Percentiles rank a stretch among this genome's conserved stretches.
phyloP scores from a whole-genome alignment of 208 protist genomes.

The Acanthamoeba lenticulata region DNA sequence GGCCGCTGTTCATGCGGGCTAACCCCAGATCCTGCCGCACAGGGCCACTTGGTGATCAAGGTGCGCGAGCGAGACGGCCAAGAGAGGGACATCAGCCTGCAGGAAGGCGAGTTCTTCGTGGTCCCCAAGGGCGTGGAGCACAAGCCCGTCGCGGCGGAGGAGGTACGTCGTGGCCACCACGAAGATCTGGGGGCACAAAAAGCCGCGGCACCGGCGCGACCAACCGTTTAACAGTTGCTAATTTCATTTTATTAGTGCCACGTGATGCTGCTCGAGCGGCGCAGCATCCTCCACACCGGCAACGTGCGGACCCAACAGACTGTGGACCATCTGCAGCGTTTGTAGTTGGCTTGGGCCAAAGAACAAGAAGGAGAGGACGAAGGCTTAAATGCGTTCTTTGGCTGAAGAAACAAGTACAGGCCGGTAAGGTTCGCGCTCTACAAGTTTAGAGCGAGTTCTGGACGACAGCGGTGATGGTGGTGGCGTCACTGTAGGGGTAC shows the following conservation, averaged over 20 bases:
- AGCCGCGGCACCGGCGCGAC: too few relatives aligned
- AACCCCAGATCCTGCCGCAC: background rate
- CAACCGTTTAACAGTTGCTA: too few relatives aligned
- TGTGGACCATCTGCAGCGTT: background rate
- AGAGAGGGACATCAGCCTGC: background rate
- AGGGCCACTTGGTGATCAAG: background rate
- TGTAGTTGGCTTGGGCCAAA: background rate
- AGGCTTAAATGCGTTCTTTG: too few relatives aligned
- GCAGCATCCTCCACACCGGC: background rate
- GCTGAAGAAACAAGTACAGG: too few relatives aligned
- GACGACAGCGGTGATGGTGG: background rate
- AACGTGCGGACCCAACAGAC: slow-evolving; percentile 2
- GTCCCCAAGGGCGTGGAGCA: slow-evolving; percentile 34
- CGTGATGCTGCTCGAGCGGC: slow-evolving; percentile 21
- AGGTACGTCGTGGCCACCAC: too few relatives aligned
- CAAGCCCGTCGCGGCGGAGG: background rate
- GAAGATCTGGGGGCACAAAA: too few relatives aligned
- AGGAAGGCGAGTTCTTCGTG: slow-evolving; percentile 4
- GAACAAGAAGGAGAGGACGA: too few relatives aligned
- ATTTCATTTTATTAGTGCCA: background rate
- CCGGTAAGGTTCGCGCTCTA: too few relatives aligned
- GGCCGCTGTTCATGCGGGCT: background rate
- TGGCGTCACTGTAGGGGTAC: background rate
- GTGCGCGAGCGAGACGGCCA: background rate
- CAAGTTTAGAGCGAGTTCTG: background rate